Evolutionary conservation across 2,329 filamentous ascomycete species (phyloP), one percentile per base, ranked within the genome.

Genomic region (Amylocarpus encephaloides): DNA sequence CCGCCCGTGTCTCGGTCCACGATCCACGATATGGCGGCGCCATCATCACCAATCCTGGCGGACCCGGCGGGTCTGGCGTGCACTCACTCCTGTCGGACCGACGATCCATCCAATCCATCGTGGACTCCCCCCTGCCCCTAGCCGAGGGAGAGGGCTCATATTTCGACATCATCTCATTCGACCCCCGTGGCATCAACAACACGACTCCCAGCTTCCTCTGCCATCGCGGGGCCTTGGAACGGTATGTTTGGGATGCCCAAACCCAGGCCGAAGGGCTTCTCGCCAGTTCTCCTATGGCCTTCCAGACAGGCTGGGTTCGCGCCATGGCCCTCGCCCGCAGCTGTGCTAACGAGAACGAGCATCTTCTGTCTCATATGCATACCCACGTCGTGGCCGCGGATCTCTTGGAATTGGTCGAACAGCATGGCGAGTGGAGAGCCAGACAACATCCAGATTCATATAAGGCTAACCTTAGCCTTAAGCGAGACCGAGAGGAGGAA

Each of bases 1-100:
- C 71, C 1, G 71, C 71, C 7, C 59, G 58, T 13, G 64, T 72
- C 0, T 53, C 63, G 0, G 60, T 68, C 9, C 65, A 64, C 0
- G 62, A 73, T 51, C 57, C 60, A 5, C 58, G 59, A 10, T 68
- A 70, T 56, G 66, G 68, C 2, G 69, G 70, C 5, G 58, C 67
- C 11, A 63, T 72, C 16, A 49, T 73, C 1, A 43, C 68, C 2
- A 73, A 73, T 43, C 69, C 69, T 3, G 70, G 69, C 59, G 70
- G 71, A 1, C 71, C 70, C 2, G 69, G 70, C 6, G 65, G 59
- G 18, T 68, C 66, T 12, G 69, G 70, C 13, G 58, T 69, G 0
- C 30, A 52, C 29, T 50, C 60, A 16, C 54, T 66, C 2, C 46
- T 63, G 1, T 34, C 16, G 43, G 49, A 46, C 10, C 66, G 66